Evolutionary conservation across 2,329 filamentous ascomycete species (phyloP).

Genomic region (Fonsecaea pedrosoi): DNA sequence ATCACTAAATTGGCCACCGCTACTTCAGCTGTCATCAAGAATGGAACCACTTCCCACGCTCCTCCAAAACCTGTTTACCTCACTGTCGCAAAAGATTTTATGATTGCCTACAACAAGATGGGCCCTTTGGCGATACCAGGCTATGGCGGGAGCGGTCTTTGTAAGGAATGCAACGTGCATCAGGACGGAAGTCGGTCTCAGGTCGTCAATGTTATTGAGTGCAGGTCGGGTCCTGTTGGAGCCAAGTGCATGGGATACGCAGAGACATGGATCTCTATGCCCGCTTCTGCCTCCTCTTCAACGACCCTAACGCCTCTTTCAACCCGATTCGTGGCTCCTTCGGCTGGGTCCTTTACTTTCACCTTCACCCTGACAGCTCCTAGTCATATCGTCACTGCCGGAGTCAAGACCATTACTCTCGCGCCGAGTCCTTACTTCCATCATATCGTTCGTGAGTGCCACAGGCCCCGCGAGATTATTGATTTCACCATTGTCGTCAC

Average conservation of each 20-base stretch:
- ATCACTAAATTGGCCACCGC: slow-evolving; percentile 33
- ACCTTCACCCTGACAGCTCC: slow-evolving; percentile 34
- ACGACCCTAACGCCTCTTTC: slow-evolving; percentile 20
- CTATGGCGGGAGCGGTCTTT: slow-evolving; percentile 36
- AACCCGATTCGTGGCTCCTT: slow-evolving; percentile 28
- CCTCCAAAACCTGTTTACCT: slow-evolving; percentile 25
- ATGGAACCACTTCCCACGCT: slow-evolving; percentile 21
- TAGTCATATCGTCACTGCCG: slow-evolving; percentile 13
- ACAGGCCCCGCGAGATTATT: slow-evolving; percentile 27
- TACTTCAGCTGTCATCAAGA: slow-evolving; percentile 18
- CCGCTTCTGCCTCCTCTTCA: slow-evolving; percentile 24
- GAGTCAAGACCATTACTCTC: slow-evolving; percentile 31
- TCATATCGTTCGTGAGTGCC: slow-evolving; percentile 28
- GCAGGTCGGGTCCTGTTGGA: slow-evolving; percentile 26
- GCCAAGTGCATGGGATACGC: slow-evolving; percentile 28
- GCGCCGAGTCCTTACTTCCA: slow-evolving; percentile 33
- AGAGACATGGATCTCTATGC: slow-evolving; percentile 34
- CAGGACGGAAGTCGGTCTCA: slow-evolving; percentile 34
- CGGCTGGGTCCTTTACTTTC: slow-evolving; percentile 33
- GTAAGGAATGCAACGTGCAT: slow-evolving; percentile 29
- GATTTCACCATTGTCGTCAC: slow-evolving; percentile 37
- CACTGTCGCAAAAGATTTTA: slow-evolving; percentile 35
- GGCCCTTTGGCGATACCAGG: slow-evolving; percentile 37
- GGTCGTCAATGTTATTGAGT: slow-evolving; percentile 34
- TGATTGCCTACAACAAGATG: slow-evolving; percentile 35